Evolutionary conservation across 169 alveolate genomes (phyloP), one percentile per base, ranked within the genome.

Genomic region (Cryptosporidium sp.): DNA sequence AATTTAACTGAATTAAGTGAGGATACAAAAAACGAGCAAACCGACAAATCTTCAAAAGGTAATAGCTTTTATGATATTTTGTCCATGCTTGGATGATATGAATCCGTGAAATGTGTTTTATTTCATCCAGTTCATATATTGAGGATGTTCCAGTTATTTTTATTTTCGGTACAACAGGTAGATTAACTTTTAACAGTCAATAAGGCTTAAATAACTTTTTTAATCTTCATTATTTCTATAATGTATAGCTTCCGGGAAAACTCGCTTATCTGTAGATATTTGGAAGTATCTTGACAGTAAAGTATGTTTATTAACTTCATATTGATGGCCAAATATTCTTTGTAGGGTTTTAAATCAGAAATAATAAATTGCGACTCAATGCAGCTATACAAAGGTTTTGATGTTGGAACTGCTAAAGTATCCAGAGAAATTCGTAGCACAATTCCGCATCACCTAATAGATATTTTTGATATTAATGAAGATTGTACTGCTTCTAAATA

Each of bases 131-230:
- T n/a, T 55, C 70, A 33, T 33, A 18, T 6, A 50, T 35, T 55
- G 21, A 73, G 29, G 51, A 62, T 62, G 33, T 62, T 31, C 89
- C 89, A 29, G 89, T 80, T 41, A 65, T 80, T 61, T 80, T 39
- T 41, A 80, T 80, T 41, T 80, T 80, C 26, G 89, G 89, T 29
- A 10, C 75, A 37, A 80, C 89, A 80, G 89, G 89, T 80, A 80
- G 37, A 80, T 80, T 80, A 18, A 10, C 8, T 45, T 8, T 29
- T 52, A 23, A 37, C 41, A 69, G 0, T 69, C 18, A 73, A 23
- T 73, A n/a, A 73, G 35, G 52, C 29, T 52, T 51, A 6, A 52
- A 29, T 52, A 51, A 51, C 35, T 29, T 73, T 35, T 55, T 12
- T 26, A 43, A 70, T 70, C 16, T 59, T 58, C 2, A 18, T 52